phyloP scores from a whole-genome alignment of 106 monocot genomes.

The Acorus gramineus region DNA sequence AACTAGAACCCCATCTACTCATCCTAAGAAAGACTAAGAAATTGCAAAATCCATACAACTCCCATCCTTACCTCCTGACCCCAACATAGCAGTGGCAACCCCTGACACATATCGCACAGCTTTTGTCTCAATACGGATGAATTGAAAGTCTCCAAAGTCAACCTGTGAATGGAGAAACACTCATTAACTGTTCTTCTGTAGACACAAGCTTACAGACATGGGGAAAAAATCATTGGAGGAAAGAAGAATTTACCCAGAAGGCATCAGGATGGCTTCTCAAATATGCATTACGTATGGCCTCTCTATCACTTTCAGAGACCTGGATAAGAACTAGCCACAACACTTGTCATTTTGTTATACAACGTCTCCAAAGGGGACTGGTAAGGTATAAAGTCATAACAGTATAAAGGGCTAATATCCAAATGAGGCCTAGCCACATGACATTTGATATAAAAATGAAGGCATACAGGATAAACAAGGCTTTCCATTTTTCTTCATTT shows the following conservation, averaged over 20 bases:
- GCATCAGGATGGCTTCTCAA: conserved; percentile 76
- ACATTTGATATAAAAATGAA: too few species aligned
- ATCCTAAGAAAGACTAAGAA: too few species aligned
- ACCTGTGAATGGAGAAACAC: conserved; percentile 32
- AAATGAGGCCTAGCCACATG: too few species aligned
- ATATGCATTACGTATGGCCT: conserved; percentile 50
- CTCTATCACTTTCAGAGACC: conserved; percentile 57
- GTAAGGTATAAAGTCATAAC: too few species aligned
- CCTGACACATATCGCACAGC: conserved; percentile 76
- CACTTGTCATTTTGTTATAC: too few species aligned
- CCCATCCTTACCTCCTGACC: conserved; percentile 71
- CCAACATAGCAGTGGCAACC: conserved; percentile 78
- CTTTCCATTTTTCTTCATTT: too few species aligned
- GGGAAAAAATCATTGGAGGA: not conserved
- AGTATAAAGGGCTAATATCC: too few species aligned
- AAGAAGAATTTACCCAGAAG: conserved; percentile 64
- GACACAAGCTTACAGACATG: not conserved
- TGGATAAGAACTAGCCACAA: conserved; percentile 4
- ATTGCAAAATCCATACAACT: not conserved
- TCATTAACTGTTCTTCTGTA: conserved; percentile 4
- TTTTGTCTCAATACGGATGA: conserved; percentile 70
- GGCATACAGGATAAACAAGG: too few species aligned
- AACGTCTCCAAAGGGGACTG: too few species aligned
- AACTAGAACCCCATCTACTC: too few species aligned
- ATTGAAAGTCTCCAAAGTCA: conserved; percentile 88